Evolutionary conservation across 345 rosid species (phyloP).

Genomic region (Melaleuca quinquenervia): DNA sequence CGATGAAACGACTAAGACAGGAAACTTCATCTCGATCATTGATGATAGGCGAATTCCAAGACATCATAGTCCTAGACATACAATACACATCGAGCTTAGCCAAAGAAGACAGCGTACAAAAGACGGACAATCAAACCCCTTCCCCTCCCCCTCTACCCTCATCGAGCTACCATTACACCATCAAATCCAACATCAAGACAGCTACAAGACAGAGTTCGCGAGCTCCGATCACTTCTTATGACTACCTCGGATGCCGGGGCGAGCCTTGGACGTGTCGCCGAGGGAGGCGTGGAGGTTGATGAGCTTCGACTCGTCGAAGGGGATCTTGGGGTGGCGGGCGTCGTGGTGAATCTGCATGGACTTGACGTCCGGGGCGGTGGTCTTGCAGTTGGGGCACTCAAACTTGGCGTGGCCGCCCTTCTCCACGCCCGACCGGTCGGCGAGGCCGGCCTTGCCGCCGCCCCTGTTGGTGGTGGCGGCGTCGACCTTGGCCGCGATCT

Average conservation of each 20-base stretch:
- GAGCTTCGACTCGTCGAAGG: slow-evolving; percentile 58
- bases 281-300: slow-evolving; percentile 44
- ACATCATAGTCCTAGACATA: not conserved
- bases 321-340: slow-evolving; percentile 72
- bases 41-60: not conserved
- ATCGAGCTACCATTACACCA: not conserved
- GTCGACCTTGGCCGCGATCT: slow-evolving; percentile 73
- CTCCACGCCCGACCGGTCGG: slow-evolving; percentile 53
- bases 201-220: not conserved
- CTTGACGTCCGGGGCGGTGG: slow-evolving; percentile 63
- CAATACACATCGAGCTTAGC: not conserved
- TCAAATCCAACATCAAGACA: not conserved
- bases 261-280: slow-evolving; percentile 8
- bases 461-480: slow-evolving; percentile 90
- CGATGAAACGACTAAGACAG: not conserved
- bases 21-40: not conserved
- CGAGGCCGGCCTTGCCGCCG: slow-evolving; percentile 81
- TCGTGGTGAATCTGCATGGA: slow-evolving; percentile 96
- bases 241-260: slow-evolving; percentile 38
- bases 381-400: slow-evolving; percentile 91
- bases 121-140: not conserved
- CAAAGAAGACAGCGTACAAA: not conserved
- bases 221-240: slow-evolving; percentile 22
- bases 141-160: not conserved
- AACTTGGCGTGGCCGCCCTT: slow-evolving; percentile 92